These are phyloP conservation scores for Medicago lupulina DNA, from an alignment of 306 rosid genomes.

Conservation along the genomic window DNA sequence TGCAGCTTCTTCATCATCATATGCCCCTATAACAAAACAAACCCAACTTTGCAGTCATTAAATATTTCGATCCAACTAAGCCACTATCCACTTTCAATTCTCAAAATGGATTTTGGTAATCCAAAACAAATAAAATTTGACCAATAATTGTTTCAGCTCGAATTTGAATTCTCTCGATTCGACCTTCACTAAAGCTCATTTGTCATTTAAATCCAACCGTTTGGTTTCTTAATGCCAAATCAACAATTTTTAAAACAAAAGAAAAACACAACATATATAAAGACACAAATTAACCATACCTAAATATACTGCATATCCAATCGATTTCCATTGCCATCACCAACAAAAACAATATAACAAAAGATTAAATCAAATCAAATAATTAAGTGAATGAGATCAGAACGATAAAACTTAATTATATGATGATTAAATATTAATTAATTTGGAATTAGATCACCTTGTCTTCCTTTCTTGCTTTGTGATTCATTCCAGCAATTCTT, in stretches of 20 bases:
- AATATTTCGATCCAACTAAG: background rate
- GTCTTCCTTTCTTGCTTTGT: constrained; percentile 94
- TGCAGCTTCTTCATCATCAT: constrained; percentile 92
- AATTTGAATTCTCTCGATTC: too few relatives aligned
- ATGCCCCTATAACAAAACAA: constrained; percentile 73
- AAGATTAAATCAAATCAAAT: background rate
- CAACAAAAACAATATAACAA: background rate
- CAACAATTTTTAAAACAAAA: too few relatives aligned
- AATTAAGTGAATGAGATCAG: background rate
- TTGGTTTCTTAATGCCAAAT: too few relatives aligned
- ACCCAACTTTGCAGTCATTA: constrained; percentile 30
- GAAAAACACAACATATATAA: background rate
- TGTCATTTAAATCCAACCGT: too few relatives aligned
- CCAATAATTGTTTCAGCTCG: background rate
- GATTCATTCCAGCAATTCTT: constrained; percentile 91
- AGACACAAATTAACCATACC: constrained; percentile 53
- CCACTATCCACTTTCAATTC: constrained; percentile 8
- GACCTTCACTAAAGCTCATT: too few relatives aligned
- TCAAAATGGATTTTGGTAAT: background rate
- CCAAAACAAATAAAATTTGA: background rate
- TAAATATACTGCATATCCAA: constrained; percentile 75
- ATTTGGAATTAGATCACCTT: constrained; percentile 51
- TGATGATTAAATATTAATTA: background rate
- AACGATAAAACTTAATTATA: background rate
- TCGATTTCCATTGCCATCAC: constrained; percentile 42